phyloP scores from a whole-genome alignment of 169 alveolate species.

The Cryptosporidium parvum region DNA sequence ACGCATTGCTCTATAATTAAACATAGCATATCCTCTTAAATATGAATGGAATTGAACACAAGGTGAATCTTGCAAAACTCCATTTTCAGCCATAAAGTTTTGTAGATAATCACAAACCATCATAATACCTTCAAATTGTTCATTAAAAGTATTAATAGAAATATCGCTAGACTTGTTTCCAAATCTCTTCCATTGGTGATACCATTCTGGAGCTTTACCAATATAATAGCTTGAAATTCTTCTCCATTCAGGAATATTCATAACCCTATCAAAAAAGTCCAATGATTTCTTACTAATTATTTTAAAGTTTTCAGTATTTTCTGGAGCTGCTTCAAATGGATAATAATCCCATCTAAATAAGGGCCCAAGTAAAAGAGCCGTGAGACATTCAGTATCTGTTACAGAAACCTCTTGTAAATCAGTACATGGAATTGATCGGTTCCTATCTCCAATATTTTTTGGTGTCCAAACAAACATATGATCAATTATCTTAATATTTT shows the following conservation, averaged over 20 bases:
- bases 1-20: constrained; percentile 64
- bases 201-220: constrained; percentile 66
- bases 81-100: constrained; percentile 20
- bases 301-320: constrained; percentile 27
- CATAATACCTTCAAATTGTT: constrained; percentile 73
- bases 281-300: constrained; percentile 17
- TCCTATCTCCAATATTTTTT: constrained; percentile 38
- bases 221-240: constrained; percentile 62
- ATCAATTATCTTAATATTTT: constrained; percentile 46
- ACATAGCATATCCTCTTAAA: constrained; percentile 48
- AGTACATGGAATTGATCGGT: constrained; percentile 51
- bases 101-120: constrained; percentile 64
- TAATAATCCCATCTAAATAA: constrained; percentile 34
- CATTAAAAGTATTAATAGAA: constrained; percentile 54
- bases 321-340: constrained; percentile 58
- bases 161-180: constrained; percentile 1
- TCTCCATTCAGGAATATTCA: constrained; percentile 73
- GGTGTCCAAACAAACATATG: constrained; percentile 73
- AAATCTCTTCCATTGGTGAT: constrained; percentile 48
- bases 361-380: constrained; percentile 43
- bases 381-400: constrained; percentile 68
- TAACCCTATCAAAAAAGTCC: constrained; percentile 14
- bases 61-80: constrained; percentile 24
- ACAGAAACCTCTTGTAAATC: constrained; percentile 11
- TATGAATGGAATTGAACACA: constrained; percentile 51